phyloP scores from a whole-genome alignment of 139 green algal species.

The Micractinium conductrix region DNA sequence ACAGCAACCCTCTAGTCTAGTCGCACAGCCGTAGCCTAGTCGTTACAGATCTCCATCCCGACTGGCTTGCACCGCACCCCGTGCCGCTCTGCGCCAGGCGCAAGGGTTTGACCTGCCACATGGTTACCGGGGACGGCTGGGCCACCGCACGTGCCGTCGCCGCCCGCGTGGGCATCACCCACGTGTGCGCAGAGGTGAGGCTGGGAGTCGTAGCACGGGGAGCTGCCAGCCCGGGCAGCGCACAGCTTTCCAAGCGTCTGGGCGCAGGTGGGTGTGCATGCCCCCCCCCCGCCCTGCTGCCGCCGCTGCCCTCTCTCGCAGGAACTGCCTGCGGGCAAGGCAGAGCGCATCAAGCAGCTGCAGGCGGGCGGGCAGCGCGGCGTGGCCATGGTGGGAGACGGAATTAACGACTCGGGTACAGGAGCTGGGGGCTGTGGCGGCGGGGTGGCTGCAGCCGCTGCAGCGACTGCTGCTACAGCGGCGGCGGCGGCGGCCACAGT shows the following conservation, averaged over 20 bases:
- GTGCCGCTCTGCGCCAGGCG: neutral
- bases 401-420: constrained; percentile 90
- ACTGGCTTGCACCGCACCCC: too few species aligned
- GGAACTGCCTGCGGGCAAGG: constrained; percentile 72
- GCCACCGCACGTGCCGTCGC: constrained; percentile 81
- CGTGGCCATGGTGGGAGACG: constrained; percentile 98
- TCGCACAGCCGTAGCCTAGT: too few species aligned
- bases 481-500: too few species aligned
- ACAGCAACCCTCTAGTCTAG: too few species aligned
- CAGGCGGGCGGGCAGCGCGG: constrained; percentile 49
- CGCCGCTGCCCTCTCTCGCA: neutral
- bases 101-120: constrained; percentile 62
- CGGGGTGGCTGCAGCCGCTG: too few species aligned
- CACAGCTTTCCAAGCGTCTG: constrained; percentile 55
- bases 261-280: constrained; percentile 25
- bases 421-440: neutral
- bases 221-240: constrained; percentile 59
- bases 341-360: constrained; percentile 59
- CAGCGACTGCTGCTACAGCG: too few species aligned
- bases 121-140: constrained; percentile 93
- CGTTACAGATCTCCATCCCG: neutral
- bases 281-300: neutral
- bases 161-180: constrained; percentile 68
- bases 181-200: constrained; percentile 57
- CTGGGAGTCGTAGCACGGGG: too few species aligned